phyloP scores from a whole-genome alignment of 2,329 filamentous ascomycete genomes.

The Westerdykella aurantiaca region DNA sequence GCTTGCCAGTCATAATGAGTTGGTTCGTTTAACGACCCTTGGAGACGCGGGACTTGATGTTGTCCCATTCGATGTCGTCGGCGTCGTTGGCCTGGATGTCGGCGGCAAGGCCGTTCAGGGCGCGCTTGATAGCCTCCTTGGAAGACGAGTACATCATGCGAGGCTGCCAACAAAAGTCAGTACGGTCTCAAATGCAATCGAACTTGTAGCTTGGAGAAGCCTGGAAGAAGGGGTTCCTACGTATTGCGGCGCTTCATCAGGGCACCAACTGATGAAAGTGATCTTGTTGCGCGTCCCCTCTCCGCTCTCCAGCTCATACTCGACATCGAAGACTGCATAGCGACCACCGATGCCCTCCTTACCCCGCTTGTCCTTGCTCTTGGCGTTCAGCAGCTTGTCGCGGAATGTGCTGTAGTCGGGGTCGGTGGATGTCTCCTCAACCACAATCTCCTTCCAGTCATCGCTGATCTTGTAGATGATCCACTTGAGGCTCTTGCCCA shows the following conservation, averaged over 20 bases:
- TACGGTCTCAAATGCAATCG: background rate
- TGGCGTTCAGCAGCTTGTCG: slow-evolving; percentile 67
- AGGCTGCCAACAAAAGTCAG: slow-evolving; percentile 48
- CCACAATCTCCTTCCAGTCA: slow-evolving; percentile 74
- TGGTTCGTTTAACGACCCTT: slow-evolving; percentile 43
- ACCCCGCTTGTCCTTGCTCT: slow-evolving; percentile 63
- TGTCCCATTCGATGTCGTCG: slow-evolving; percentile 75
- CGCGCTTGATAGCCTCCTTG: slow-evolving; percentile 77
- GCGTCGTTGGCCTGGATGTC: slow-evolving; percentile 81
- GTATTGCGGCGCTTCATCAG: slow-evolving; percentile 68
- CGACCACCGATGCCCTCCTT: slow-evolving; percentile 58
- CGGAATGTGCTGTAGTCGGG: slow-evolving; percentile 68
- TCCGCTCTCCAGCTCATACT: slow-evolving; percentile 65
- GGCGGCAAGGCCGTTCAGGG: slow-evolving; percentile 66
- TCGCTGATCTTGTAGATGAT: slow-evolving; percentile 85
- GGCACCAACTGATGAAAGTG: slow-evolving; percentile 40
- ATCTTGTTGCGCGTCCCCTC: slow-evolving; percentile 60
- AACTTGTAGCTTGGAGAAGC: background rate
- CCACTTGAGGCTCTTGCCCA: slow-evolving; percentile 71
- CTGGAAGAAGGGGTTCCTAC: slow-evolving; percentile 45
- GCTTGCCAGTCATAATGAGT: no score
- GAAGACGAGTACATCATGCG: slow-evolving; percentile 90
- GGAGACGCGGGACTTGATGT: slow-evolving; percentile 53
- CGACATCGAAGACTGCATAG: slow-evolving; percentile 81
- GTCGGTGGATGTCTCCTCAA: slow-evolving; percentile 65